Evolutionary conservation across 306 rosid species (phyloP).

Genomic region (Vigna angularis): DNA sequence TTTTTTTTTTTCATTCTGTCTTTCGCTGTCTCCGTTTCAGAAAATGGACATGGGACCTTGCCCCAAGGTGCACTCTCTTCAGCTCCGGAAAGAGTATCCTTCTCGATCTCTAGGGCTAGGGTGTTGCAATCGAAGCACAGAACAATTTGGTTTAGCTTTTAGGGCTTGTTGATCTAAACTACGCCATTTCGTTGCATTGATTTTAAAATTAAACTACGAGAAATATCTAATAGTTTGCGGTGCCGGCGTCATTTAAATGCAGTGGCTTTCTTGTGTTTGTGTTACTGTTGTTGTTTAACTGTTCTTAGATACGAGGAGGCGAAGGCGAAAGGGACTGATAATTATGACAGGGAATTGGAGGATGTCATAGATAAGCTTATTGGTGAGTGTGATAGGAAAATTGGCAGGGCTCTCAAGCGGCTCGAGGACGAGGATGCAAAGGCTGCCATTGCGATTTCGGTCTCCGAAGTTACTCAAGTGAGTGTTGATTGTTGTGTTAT

Average conservation of each 20-base stretch:
- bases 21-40: slow-evolving; percentile 53
- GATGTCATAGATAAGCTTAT: slow-evolving; percentile 95
- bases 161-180: background rate
- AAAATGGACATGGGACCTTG: slow-evolving; percentile 99
- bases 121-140: background rate
- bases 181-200: background rate
- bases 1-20: background rate
- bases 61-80: slow-evolving; percentile 98
- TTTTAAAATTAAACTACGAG: background rate
- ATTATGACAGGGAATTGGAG: slow-evolving; percentile 94
- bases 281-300: slow-evolving; percentile 55
- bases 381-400: slow-evolving; percentile 95
- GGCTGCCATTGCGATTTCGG: slow-evolving; percentile 98
- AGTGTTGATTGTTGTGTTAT: background rate
- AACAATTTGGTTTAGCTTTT: background rate
- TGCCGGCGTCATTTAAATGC: background rate
- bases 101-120: slow-evolving; percentile 40
- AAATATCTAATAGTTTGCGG: background rate
- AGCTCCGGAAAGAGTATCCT: slow-evolving; percentile 99
- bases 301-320: slow-evolving; percentile 84
- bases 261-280: background rate
- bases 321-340: slow-evolving; percentile 70
- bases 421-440: slow-evolving; percentile 99
- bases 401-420: slow-evolving; percentile 89
- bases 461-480: slow-evolving; percentile 95